Percentiles rank a stretch among this genome's conserved stretches.
Conservation (phyloP, 2,329 filamentous ascomycete genomes). For the Fusarium albosuccineum region DNA sequence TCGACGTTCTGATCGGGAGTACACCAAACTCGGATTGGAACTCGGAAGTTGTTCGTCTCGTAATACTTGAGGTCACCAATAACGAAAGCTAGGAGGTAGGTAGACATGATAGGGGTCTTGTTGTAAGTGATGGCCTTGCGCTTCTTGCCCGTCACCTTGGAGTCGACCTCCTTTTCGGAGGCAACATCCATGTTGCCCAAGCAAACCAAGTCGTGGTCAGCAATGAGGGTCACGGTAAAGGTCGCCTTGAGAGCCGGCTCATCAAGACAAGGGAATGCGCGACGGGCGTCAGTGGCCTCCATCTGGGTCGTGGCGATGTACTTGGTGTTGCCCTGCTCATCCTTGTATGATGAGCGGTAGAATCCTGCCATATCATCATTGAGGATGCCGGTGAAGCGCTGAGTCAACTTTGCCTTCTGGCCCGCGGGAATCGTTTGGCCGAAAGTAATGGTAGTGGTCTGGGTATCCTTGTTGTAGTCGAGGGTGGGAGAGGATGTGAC, state of each 20-base stretch:
- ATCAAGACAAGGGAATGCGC: slow-evolving; percentile 96
- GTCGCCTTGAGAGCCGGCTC: slow-evolving; percentile 94
- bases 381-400: slow-evolving; percentile 78
- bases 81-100: slow-evolving; percentile 94
- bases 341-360: slow-evolving; percentile 95
- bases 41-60: slow-evolving; percentile 90
- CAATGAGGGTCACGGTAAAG: slow-evolving; percentile 91
- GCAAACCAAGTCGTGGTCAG: slow-evolving; percentile 91
- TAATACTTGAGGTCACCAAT: slow-evolving; percentile 95
- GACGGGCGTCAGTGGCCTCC: slow-evolving; percentile 93
- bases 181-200: slow-evolving; percentile 97
- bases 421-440: slow-evolving; percentile 79
- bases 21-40: slow-evolving; percentile 94
- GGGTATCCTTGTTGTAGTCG: slow-evolving; percentile 81
- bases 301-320: slow-evolving; percentile 94
- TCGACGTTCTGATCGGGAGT: slow-evolving; percentile 91
- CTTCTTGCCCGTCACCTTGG: slow-evolving; percentile 67
- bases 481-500: slow-evolving; percentile 61
- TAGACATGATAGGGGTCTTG: slow-evolving; percentile 94
- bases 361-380: slow-evolving; percentile 99
- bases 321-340: slow-evolving; percentile 79
- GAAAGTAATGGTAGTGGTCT: slow-evolving; percentile 86
- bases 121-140: slow-evolving; percentile 94
- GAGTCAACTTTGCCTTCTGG: slow-evolving; percentile 74
- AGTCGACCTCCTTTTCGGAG: slow-evolving; percentile 79